Conservation (phyloP, 2,329 filamentous ascomycete genomes). For the Eurotiales sp. region DNA sequence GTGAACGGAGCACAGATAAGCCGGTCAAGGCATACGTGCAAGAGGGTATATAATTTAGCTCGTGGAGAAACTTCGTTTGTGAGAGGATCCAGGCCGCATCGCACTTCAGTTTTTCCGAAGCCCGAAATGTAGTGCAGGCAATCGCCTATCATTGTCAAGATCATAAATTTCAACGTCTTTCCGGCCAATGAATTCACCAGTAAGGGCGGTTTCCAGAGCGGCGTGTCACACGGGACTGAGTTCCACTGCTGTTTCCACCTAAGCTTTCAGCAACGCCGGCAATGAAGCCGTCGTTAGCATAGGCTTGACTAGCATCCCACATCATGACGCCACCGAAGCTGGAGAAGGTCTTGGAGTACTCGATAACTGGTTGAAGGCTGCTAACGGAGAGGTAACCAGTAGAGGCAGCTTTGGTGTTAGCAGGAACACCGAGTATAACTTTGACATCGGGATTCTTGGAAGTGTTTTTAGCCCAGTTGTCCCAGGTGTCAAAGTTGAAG, state of each 20-base stretch:
- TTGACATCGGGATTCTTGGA: constrained; percentile 59
- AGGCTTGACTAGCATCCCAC: constrained; percentile 64
- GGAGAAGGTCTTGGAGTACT: constrained; percentile 52
- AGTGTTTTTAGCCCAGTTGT: constrained; percentile 58
- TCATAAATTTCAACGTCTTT: background rate
- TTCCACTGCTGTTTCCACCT: constrained; percentile 6
- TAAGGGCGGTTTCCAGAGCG: constrained; percentile 2
- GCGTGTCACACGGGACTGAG: constrained; percentile 14
- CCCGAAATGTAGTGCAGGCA: too few relatives aligned
- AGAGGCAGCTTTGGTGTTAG: constrained; percentile 50
- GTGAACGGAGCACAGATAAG: background rate
- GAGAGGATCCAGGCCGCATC: background rate
- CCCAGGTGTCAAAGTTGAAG: constrained; percentile 63
- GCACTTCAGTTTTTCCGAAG: too few relatives aligned
- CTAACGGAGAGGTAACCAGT: constrained; percentile 52
- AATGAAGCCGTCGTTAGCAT: constrained; percentile 57
- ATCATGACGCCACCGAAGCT: constrained; percentile 67
- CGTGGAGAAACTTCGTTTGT: background rate
- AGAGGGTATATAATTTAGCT: background rate
- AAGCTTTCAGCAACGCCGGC: constrained; percentile 32
- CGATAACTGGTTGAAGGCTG: constrained; percentile 50
- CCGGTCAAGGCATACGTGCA: background rate
- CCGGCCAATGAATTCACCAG: constrained; percentile 13
- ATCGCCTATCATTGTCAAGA: too few relatives aligned
- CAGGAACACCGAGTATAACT: constrained; percentile 60